Evolutionary conservation across 129 eudicot genomes (phyloP).

Genomic region (Dittrichia graveolens): DNA sequence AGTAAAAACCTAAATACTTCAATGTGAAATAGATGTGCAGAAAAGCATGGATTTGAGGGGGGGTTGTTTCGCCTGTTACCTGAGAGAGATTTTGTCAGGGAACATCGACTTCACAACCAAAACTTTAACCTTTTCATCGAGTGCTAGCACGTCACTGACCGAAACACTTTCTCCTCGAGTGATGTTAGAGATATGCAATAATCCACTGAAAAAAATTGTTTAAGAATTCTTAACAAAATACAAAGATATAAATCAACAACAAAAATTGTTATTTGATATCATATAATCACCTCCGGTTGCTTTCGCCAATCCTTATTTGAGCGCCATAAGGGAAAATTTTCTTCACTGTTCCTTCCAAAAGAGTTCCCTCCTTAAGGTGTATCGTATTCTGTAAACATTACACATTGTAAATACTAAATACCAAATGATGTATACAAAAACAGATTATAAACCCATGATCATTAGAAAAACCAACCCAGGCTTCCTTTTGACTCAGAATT

Average conservation of each 20-base stretch:
- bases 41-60: not conserved
- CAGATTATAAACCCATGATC: not conserved
- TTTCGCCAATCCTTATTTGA: slow-evolving; percentile 84
- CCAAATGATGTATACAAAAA: not conserved
- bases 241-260: not conserved
- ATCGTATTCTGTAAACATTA: slow-evolving; percentile 44
- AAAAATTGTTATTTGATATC: not conserved
- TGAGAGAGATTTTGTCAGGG: slow-evolving; percentile 87
- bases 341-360: slow-evolving; percentile 79
- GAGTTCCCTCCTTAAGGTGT: slow-evolving; percentile 79
- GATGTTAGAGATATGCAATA: slow-evolving; percentile 86
- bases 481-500: slow-evolving; percentile 86
- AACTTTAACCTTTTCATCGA: slow-evolving; percentile 85
- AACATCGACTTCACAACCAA: slow-evolving; percentile 79
- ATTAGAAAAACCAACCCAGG: slow-evolving; percentile 72
- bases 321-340: slow-evolving; percentile 86
- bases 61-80: slow-evolving; percentile 46
- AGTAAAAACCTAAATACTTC: not conserved
- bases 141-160: slow-evolving; percentile 53
- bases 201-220: slow-evolving; percentile 51
- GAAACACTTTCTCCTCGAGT: slow-evolving; percentile 57
- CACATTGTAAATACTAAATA: not conserved
- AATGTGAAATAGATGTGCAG: not conserved
- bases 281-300: slow-evolving; percentile 66
- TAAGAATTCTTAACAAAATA: not conserved